Evolutionary conservation across 768 basidiomycete species (phyloP), one percentile per base, ranked within the genome.

Genomic region (Rubroboletus pulcherrimus): DNA sequence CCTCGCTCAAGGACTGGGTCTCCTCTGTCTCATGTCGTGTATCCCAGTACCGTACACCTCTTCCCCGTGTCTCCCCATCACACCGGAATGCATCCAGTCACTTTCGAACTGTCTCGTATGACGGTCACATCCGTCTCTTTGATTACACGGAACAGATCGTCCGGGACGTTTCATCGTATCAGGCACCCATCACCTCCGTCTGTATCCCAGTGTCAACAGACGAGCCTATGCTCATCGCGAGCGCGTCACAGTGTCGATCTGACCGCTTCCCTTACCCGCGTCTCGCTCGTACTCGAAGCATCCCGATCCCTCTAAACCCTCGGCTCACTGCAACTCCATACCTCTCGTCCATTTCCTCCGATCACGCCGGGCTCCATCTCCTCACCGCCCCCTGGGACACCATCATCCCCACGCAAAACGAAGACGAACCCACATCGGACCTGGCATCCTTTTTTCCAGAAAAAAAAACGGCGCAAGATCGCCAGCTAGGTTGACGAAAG

Each of bases 1-100:
- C n/a, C n/a, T n/a, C n/a, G n/a, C n/a, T n/a, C 58, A 88, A 98
- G 51, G 94, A 98, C 59, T 98, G 96, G 96, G 89, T 97, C 0
- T 93, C 38, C 9, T 40, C 39, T 6, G 6, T 39, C n/a, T n/a
- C 71, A 77, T 58, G 65, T 54, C 52, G 19, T 12, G 30, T 62
- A 29, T 11, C 60, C 24, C 52, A 53, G n/a, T n/a, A n/a, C n/a
- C n/a, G 64, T 63, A 35, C 15, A 58, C 3, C 17, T 49, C 12
- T 12, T 53, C 11, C 31, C 17, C 31, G 6, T 48, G 6, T 34
- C 15, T 43, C 11, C 6, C 12, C 14, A 15, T 37, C 37, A 17
- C 21, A 12, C 30, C 21, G 31, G n/a, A n/a, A 31, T 9, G 6
- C 34, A 41, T 38, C 26, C 51, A 91, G 90, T 33, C 76, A 83